These are phyloP conservation scores for Metschnikowia bowlesiae DNA, from an alignment of 805 yeast species.

Conservation along the genomic window DNA sequence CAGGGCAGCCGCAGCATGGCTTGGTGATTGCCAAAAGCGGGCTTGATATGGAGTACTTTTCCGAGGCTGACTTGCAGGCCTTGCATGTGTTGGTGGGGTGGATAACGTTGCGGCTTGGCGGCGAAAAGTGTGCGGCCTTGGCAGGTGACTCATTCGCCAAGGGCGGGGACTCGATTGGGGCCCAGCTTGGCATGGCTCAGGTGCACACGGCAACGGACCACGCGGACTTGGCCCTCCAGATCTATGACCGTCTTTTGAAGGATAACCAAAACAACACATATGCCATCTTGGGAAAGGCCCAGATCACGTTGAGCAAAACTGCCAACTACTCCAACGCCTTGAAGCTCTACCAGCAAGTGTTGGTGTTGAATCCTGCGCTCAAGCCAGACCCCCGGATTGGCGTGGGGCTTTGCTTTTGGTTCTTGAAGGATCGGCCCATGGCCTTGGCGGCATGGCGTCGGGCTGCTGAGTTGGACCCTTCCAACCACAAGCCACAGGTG, in stretches of 20 bases:
- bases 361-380: conserved; percentile 69
- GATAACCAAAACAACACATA: conserved; percentile 58
- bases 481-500: conserved; percentile 56
- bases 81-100: conserved; percentile 67
- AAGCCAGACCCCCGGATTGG: conserved; percentile 94
- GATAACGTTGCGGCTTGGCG: conserved; percentile 52
- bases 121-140: conserved; percentile 23
- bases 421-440: conserved; percentile 67
- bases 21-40: conserved; percentile 60
- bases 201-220: conserved; percentile 53
- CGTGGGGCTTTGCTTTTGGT: conserved; percentile 92
- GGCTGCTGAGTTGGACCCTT: conserved; percentile 60
- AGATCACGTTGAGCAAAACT: conserved; percentile 61
- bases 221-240: conserved; percentile 66
- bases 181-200: conserved; percentile 40
- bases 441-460: conserved; percentile 84
- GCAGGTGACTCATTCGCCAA: conserved; percentile 16
- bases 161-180: background rate
- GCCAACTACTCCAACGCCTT: conserved; percentile 71
- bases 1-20: conserved; percentile 57
- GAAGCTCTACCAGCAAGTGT: conserved; percentile 76
- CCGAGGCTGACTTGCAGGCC: conserved; percentile 42
- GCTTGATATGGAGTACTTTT: conserved; percentile 35
- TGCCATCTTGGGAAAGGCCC: conserved; percentile 83
- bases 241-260: conserved; percentile 58